These are phyloP conservation scores for Dictyostelium brefeldianum DNA, from an alignment of 78 protist species.

Conservation along the genomic window DNA sequence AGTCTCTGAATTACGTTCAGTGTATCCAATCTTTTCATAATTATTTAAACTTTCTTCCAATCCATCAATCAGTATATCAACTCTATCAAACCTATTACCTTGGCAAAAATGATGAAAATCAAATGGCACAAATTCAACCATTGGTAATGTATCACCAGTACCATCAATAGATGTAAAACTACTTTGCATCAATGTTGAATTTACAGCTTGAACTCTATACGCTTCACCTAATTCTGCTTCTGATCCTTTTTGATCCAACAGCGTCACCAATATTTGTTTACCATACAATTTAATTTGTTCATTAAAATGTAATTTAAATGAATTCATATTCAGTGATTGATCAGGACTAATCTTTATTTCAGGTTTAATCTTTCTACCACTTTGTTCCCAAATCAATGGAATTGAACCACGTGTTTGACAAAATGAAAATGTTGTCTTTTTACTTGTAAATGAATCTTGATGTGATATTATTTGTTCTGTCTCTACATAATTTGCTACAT, in stretches of 20 bases:
- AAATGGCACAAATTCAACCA: constrained; percentile 37
- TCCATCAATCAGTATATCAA: constrained; percentile 38
- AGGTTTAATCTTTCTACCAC: constrained; percentile 67
- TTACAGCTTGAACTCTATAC: neutral
- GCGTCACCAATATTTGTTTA: constrained; percentile 40
- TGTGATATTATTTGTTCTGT: constrained; percentile 76
- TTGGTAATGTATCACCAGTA: neutral
- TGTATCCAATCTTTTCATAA: constrained; percentile 27
- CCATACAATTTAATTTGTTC: constrained; percentile 75
- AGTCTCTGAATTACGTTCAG: neutral
- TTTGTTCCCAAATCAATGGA: constrained; percentile 82
- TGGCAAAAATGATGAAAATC: constrained; percentile 77
- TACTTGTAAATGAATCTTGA: neutral
- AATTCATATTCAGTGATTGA: neutral
- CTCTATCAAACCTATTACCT: constrained; percentile 68
- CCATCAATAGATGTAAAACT: too few species aligned
- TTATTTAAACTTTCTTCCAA: constrained; percentile 18
- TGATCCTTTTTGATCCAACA: constrained; percentile 83
- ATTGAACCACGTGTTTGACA: constrained; percentile 79
- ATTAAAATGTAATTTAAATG: constrained; percentile 59
- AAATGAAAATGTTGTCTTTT: constrained; percentile 51
- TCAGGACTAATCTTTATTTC: constrained; percentile 28
- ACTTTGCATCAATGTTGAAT: neutral
- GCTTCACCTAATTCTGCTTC: constrained; percentile 72
- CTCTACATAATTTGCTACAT: constrained; percentile 84